phyloP scores from a whole-genome alignment of 2,329 filamentous ascomycete species.

The Teratosphaeria viscida region DNA sequence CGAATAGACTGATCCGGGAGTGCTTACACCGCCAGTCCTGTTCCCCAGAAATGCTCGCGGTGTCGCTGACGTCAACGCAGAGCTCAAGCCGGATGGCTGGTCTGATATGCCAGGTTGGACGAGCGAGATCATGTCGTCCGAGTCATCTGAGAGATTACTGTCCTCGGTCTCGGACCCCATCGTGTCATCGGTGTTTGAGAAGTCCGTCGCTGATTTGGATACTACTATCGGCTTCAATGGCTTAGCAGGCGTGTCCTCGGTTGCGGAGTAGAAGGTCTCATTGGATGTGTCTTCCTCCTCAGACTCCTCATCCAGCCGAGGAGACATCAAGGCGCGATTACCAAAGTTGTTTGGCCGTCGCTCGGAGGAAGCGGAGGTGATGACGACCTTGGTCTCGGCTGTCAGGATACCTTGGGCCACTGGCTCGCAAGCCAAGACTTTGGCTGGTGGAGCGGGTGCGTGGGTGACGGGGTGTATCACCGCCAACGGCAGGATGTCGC shows the following conservation, averaged over 20 bases:
- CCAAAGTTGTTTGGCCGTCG: conserved; percentile 33
- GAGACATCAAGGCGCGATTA: conserved; percentile 19
- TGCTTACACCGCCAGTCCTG: conserved; percentile 63
- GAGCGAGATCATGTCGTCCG: conserved; percentile 87
- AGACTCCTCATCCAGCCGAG: conserved; percentile 23
- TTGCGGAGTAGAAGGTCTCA: conserved; percentile 86
- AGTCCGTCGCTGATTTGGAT: conserved; percentile 27
- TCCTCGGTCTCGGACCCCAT: conserved; percentile 55
- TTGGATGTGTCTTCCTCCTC: conserved; percentile 66
- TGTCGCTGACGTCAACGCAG: conserved; percentile 69
- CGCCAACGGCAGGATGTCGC: conserved; percentile 71
- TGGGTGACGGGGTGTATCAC: conserved; percentile 81
- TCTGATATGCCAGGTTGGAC: conserved; percentile 67
- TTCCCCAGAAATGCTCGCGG: conserved; percentile 59
- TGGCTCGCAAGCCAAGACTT: conserved; percentile 86
- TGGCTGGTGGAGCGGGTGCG: conserved; percentile 70
- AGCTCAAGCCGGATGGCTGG: conserved; percentile 68
- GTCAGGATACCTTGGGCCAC: conserved; percentile 77
- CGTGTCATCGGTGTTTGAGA: conserved; percentile 38
- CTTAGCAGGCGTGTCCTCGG: conserved; percentile 53
- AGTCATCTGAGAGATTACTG: conserved; percentile 81
- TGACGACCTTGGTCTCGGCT: conserved; percentile 70
- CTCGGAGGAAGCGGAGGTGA: conserved; percentile 56
- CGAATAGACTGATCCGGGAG: conserved; percentile 81
- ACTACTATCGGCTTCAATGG: conserved; percentile 28